Percentiles rank a stretch among this genome's conserved stretches.
These are phyloP conservation scores for Coprinopsis marcescibilis DNA, from an alignment of 768 basidiomycete genomes.

Conservation along the genomic window DNA sequence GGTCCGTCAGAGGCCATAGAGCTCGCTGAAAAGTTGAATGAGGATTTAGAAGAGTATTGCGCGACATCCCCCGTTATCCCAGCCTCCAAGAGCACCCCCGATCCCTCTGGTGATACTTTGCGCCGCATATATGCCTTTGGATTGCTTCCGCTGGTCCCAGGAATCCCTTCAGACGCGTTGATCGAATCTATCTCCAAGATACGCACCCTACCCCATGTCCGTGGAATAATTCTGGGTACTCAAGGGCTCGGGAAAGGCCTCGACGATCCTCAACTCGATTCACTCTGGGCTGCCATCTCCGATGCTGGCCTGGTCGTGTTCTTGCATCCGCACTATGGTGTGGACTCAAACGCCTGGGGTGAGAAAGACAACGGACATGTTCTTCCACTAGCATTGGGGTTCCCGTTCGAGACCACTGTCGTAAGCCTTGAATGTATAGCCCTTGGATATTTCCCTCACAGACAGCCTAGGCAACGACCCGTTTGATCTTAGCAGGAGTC, in stretches of 20 bases:
- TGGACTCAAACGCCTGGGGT: constrained; percentile 71
- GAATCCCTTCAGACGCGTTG: constrained; percentile 47
- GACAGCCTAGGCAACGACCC: constrained; percentile 52
- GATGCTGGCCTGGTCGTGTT: constrained; percentile 69
- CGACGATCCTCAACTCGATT: constrained; percentile 73
- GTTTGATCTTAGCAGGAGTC: constrained; percentile 75
- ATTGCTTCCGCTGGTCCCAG: constrained; percentile 74
- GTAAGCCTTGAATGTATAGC: constrained; percentile 39
- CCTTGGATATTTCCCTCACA: constrained; percentile 7
- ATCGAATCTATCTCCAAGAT: constrained; percentile 67
- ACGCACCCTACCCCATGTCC: constrained; percentile 55
- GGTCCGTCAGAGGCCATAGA: constrained; percentile 56
- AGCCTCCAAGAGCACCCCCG: constrained; percentile 19
- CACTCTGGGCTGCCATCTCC: constrained; percentile 77
- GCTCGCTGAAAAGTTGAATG: constrained; percentile 68
- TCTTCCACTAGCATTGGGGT: constrained; percentile 79
- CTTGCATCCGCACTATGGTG: constrained; percentile 83
- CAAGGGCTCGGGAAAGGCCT: constrained; percentile 72
- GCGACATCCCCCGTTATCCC: constrained; percentile 44
- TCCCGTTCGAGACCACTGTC: constrained; percentile 87
- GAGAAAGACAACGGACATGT: constrained; percentile 80
- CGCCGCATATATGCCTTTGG: constrained; percentile 81
- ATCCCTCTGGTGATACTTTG: constrained; percentile 27
- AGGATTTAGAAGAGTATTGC: constrained; percentile 76
- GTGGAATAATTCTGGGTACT: constrained; percentile 78